Evolutionary conservation across 805 yeast genomes (phyloP).

Genomic region (Metahyphopichia silvanorum): DNA sequence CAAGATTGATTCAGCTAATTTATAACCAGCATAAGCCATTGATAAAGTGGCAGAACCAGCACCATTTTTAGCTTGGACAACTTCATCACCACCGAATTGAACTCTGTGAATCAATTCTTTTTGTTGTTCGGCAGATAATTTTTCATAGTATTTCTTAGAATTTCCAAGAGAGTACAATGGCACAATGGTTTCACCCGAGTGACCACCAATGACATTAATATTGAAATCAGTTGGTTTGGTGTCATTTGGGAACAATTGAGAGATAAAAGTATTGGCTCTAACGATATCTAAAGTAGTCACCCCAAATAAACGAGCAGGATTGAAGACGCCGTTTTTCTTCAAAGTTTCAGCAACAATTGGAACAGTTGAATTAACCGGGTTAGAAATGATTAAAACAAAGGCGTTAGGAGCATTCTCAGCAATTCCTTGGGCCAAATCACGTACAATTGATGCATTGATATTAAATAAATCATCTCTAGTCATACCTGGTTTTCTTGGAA

Average conservation of each 20-base stretch:
- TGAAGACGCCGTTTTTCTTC: conserved; percentile 60
- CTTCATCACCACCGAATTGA: conserved; percentile 91
- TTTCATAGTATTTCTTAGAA: conserved; percentile 30
- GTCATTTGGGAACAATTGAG: conserved; percentile 47
- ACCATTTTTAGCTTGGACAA: conserved; percentile 80
- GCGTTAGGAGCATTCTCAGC: conserved; percentile 74
- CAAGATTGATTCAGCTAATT: conserved; percentile 66
- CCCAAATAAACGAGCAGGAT: conserved; percentile 77
- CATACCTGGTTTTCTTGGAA: conserved; percentile 94
- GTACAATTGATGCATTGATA: conserved; percentile 79
- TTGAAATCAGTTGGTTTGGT: conserved; percentile 50
- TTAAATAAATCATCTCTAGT: conserved; percentile 85
- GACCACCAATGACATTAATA: conserved; percentile 88
- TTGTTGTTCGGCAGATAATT: conserved; percentile 57
- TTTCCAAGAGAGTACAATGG: conserved; percentile 63
- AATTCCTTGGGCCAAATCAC: conserved; percentile 69
- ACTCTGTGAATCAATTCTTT: conserved; percentile 79
- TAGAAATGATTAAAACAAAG: conserved; percentile 77
- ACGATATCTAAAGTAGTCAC: conserved; percentile 87
- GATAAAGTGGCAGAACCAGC: conserved; percentile 83
- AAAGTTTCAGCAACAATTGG: conserved; percentile 84
- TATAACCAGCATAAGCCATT: conserved; percentile 84
- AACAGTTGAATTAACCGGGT: conserved; percentile 92
- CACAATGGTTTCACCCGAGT: conserved; percentile 91
- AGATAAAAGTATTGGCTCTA: conserved; percentile 78